Conservation (phyloP, 371 early-diverging fungal species). For the Mycotypha africana region DNA sequence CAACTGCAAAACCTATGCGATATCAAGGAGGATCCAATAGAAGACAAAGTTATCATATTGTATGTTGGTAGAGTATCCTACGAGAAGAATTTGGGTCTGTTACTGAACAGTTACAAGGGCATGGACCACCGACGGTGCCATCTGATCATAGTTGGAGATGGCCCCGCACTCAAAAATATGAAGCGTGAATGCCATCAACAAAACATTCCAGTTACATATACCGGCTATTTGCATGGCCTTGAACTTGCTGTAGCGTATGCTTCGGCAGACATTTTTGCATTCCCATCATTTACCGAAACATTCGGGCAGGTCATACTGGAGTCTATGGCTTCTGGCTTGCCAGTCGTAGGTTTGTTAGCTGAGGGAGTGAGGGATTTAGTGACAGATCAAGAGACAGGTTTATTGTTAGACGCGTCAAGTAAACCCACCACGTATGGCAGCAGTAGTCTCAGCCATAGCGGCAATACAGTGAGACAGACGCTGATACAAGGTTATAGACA, state of each 20-base stretch:
- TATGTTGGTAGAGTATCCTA: constrained; percentile 43
- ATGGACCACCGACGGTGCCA: constrained; percentile 40
- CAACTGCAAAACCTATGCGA: neutral
- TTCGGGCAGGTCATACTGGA: constrained; percentile 49
- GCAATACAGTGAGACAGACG: constrained; percentile 2
- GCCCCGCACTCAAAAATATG: constrained; percentile 37
- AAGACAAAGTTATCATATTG: constrained; percentile 24
- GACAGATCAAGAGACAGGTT: constrained; percentile 31
- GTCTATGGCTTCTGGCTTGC: constrained; percentile 42
- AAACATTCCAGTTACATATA: constrained; percentile 35
- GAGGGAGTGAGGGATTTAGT: constrained; percentile 44
- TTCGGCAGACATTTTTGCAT: constrained; percentile 46
- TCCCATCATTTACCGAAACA: constrained; percentile 42
- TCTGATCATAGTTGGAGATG: constrained; percentile 47
- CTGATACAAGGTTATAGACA: constrained; percentile 19
- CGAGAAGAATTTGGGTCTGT: constrained; percentile 41
- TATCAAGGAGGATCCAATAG: neutral
- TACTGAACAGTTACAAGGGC: constrained; percentile 32
- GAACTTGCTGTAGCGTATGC: constrained; percentile 37
- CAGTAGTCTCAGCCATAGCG: no score
- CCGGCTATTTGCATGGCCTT: constrained; percentile 37
- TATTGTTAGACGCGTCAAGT: constrained; percentile 16
- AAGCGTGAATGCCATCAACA: constrained; percentile 13
- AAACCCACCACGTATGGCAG: no score
- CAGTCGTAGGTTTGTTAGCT: constrained; percentile 36